Evolutionary conservation across 805 yeast species (phyloP), one percentile per base, ranked within the genome.

Genomic region (Saccharomyces kudriavzevii): DNA sequence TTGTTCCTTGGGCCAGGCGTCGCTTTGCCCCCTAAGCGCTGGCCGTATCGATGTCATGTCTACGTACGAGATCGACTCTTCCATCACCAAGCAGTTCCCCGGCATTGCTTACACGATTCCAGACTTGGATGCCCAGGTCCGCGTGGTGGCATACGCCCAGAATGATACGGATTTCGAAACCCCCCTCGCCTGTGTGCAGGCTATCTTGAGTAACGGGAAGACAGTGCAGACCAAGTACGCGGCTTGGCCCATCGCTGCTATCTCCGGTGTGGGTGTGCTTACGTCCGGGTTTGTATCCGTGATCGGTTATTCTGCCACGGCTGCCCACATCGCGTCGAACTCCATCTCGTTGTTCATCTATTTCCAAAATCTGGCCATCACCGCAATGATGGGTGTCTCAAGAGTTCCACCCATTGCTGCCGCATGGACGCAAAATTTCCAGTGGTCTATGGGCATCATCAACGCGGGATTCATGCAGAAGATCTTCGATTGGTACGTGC

Each of bases 281-380:
- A 85, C 95, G 3, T 87, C 97, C 1, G 96, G 96, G 25, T 79
- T 89, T 53, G 83, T 89, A 35, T 88, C 96, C 0, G 83, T 90
- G 45, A 77, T 86, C 59, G 97, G 98, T 10, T 94, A 91, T 68
- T 84, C 94, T 20, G 82, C 84, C 56, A 92, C 97, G 1, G 96
- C 99, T 2, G 91, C 97, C 2, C 98, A 94, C 68, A 90, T 94
- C 65, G 96, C 97, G n/a, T 87, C 97, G 20, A 94, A 94, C 73
- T 85, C 96, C 17, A 85, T 92, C 66, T 88, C 97, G 1, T 75
- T 94, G 56, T 94, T 94, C 71, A 83, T 90, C 52, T 94, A 94
- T 71, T 94, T 92, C 80, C 99, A 94, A 75, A 82, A 87, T 54
- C 77, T 94, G 61, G 97, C 97, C 22, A 83, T 92, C 55, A 85